These are phyloP conservation scores for Ceratocystis diversiconidia DNA, from an alignment of 2,329 filamentous ascomycete species.

Conservation along the genomic window DNA sequence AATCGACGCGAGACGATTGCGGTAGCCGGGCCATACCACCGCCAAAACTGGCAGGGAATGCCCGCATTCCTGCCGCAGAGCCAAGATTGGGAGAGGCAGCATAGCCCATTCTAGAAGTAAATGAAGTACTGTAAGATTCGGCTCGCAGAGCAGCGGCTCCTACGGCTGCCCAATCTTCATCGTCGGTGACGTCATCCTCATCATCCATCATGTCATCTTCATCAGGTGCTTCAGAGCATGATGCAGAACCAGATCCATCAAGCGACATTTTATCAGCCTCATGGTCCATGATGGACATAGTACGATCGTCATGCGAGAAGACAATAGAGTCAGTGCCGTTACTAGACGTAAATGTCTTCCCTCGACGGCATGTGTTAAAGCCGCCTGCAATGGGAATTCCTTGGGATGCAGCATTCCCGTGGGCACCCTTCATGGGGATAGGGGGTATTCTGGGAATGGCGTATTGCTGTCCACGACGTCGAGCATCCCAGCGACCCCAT, in stretches of 20 bases:
- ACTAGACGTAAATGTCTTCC: constrained; percentile 43
- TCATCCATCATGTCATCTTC: constrained; percentile 57
- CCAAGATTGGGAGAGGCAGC: constrained; percentile 37
- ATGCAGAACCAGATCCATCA: constrained; percentile 54
- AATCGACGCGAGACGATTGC: constrained; percentile 28
- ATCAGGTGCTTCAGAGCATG: constrained; percentile 61
- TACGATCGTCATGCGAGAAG: constrained; percentile 58
- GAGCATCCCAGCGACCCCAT: constrained; percentile 92
- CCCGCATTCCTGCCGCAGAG: constrained; percentile 31
- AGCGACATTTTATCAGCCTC: constrained; percentile 94
- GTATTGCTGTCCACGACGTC: constrained; percentile 49
- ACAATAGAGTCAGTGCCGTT: constrained; percentile 52
- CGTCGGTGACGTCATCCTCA: constrained; percentile 75
- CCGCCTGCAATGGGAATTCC: constrained; percentile 44
- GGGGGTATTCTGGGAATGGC: constrained; percentile 28
- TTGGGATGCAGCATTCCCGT: constrained; percentile 25
- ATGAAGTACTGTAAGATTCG: constrained; percentile 46
- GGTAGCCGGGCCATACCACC: constrained; percentile 41
- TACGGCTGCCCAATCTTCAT: constrained; percentile 89
- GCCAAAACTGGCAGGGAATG: constrained; percentile 31
- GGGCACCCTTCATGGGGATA: constrained; percentile 23
- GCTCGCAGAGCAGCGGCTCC: constrained; percentile 71
- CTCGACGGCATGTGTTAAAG: constrained; percentile 23
- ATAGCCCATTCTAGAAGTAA: constrained; percentile 23
- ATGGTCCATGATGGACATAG: constrained; percentile 58